Evolutionary conservation across 495 filamentous ascomycete genomes (phyloP).

Genomic region (Lepidopterella palustris): DNA sequence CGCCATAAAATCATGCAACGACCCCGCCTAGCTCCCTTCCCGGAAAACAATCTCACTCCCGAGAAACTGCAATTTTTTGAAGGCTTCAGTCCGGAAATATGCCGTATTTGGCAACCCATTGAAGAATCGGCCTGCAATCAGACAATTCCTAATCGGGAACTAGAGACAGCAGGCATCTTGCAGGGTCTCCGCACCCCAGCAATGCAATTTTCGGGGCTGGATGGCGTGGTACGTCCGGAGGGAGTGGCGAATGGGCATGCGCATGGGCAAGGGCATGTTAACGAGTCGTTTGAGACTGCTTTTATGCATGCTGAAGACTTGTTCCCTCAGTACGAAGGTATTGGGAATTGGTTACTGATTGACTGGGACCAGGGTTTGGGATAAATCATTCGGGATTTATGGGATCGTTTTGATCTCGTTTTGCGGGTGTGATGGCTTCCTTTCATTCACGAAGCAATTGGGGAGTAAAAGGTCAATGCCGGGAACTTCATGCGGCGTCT

Average conservation of each 20-base stretch:
- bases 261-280: not conserved
- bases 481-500: no score
- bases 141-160: conserved; percentile 10
- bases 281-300: not conserved
- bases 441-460: no score
- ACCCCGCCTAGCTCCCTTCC: conserved; percentile 13
- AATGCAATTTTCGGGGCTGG: not conserved
- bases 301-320: not conserved
- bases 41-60: conserved; percentile 18
- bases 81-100: conserved; percentile 24
- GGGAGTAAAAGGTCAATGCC: no score
- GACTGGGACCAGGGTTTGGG: conserved; percentile 5
- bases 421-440: no score
- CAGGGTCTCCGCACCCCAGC: conserved; percentile 18
- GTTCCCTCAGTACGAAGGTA: conserved; percentile 7
- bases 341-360: conserved; percentile 16
- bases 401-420: no score
- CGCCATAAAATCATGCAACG: conserved; percentile 19
- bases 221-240: not conserved
- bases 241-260: not conserved
- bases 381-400: no score
- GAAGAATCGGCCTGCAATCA: conserved; percentile 6
- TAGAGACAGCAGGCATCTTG: conserved; percentile 26
- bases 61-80: conserved; percentile 21
- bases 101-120: conserved; percentile 22